phyloP scores from a whole-genome alignment of 495 filamentous ascomycete species.

The Neurospora tetraspora region DNA sequence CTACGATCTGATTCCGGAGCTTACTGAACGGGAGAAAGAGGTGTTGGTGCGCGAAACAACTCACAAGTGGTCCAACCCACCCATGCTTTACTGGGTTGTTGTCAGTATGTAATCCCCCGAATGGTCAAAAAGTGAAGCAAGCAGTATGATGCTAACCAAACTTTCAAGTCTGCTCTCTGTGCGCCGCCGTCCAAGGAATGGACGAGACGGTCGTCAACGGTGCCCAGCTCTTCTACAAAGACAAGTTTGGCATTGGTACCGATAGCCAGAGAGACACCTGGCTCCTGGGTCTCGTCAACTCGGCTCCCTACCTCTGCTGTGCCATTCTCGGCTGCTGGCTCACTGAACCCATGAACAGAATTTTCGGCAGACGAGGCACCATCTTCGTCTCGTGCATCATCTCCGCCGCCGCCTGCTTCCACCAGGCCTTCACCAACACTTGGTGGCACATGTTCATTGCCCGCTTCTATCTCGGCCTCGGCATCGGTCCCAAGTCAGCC shows the following conservation, averaged over 20 bases:
- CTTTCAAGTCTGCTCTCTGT: conserved; percentile 23
- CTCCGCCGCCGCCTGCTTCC: conserved; percentile 57
- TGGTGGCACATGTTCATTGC: conserved; percentile 70
- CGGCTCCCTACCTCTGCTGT: conserved; percentile 64
- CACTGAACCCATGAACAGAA: conserved; percentile 68
- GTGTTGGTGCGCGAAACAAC: conserved; percentile 51
- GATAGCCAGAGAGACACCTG: conserved; percentile 37
- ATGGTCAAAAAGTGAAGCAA: conserved; percentile 45
- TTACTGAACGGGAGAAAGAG: conserved; percentile 48
- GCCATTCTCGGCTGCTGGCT: conserved; percentile 76
- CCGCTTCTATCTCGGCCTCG: conserved; percentile 62
- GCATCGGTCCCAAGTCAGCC: conserved; percentile 72
- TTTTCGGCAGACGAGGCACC: conserved; percentile 71
- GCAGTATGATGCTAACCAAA: not conserved
- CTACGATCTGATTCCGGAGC: conserved; percentile 43
- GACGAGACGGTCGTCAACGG: conserved; percentile 76
- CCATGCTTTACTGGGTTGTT: conserved; percentile 55
- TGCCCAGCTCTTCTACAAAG: conserved; percentile 57
- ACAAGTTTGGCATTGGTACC: conserved; percentile 57
- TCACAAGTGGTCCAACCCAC: conserved; percentile 66
- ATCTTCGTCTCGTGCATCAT: conserved; percentile 66
- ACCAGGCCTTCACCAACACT: conserved; percentile 63
- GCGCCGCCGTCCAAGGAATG: conserved; percentile 52
- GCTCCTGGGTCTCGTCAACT: conserved; percentile 61
- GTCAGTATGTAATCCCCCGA: conserved; percentile 26